Percentiles rank a stretch among this genome's conserved stretches.
These are phyloP conservation scores for Colletotrichum sp. DNA, from an alignment of 2,329 filamentous ascomycete species.

Conservation along the genomic window DNA sequence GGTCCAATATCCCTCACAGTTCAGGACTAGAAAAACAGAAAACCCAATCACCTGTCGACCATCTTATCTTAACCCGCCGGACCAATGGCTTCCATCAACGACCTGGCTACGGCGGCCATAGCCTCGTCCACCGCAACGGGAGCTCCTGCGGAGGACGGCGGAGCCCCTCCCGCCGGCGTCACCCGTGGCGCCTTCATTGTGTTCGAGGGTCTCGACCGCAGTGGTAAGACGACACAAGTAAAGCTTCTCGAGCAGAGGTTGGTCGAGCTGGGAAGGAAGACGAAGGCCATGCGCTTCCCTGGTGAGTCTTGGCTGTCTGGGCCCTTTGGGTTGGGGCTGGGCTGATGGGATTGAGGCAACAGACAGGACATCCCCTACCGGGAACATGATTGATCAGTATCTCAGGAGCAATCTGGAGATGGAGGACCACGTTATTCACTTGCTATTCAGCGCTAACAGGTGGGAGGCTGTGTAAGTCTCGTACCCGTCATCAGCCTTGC, in stretches of 20 bases:
- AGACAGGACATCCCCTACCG: conserved; percentile 86
- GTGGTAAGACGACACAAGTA: conserved; percentile 93
- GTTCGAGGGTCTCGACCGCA: conserved; percentile 87
- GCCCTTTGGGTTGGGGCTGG: not conserved
- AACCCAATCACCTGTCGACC: not conserved
- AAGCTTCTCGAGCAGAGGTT: conserved; percentile 66
- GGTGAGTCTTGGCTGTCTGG: conserved; percentile 38
- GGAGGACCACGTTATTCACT: conserved; percentile 88
- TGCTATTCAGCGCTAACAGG: conserved; percentile 88
- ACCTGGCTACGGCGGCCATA: conserved; percentile 53
- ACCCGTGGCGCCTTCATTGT: conserved; percentile 77
- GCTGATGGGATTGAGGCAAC: not conserved
- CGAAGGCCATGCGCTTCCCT: conserved; percentile 62
- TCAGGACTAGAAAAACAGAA: not conserved
- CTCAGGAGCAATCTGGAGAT: conserved; percentile 74
- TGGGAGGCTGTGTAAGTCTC: conserved; percentile 72
- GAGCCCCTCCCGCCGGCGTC: conserved; percentile 8
- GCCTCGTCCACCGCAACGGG: conserved; percentile 38
- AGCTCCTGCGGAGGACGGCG: not conserved
- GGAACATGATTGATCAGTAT: conserved; percentile 85
- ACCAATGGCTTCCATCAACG: conserved; percentile 53
- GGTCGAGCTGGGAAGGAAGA: conserved; percentile 50
- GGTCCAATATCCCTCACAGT: not conserved
- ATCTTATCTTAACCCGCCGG: not conserved
- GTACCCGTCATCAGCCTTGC: not conserved